phyloP scores from a whole-genome alignment of 495 filamentous ascomycete genomes.

The Tuber brumale region DNA sequence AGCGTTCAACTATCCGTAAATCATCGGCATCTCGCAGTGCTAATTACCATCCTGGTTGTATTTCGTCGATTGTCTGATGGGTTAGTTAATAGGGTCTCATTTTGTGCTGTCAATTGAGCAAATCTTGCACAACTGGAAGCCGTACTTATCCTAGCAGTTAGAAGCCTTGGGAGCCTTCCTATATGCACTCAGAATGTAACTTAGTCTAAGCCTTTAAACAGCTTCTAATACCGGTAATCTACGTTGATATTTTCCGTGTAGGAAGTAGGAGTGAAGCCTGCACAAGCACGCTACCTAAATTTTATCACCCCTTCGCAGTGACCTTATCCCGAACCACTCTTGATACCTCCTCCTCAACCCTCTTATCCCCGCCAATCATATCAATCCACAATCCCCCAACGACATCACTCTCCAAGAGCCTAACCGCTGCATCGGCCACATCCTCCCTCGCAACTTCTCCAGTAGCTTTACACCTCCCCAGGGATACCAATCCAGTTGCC shows the following conservation, averaged over 20 bases:
- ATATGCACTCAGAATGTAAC: neutral
- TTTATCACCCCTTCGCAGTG: conserved; percentile 50
- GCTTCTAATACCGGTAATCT: neutral
- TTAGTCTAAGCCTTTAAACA: neutral
- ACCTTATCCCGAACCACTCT: conserved; percentile 57
- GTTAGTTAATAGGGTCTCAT: neutral
- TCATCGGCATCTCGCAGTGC: neutral
- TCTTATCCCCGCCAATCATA: conserved; percentile 55
- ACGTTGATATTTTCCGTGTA: neutral
- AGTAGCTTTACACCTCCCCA: conserved; percentile 56
- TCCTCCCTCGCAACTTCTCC: conserved; percentile 59
- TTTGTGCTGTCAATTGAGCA: neutral
- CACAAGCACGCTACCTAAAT: conserved; percentile 43
- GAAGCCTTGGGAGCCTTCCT: neutral
- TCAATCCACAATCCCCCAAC: conserved; percentile 58
- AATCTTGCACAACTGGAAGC: neutral
- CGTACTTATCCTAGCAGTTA: neutral
- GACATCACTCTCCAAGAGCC: conserved; percentile 53
- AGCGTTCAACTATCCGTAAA: neutral
- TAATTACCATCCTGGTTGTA: neutral
- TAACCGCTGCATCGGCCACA: conserved; percentile 62
- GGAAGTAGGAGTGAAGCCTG: neutral
- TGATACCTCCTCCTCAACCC: conserved; percentile 57
- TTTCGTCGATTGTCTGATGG: neutral
- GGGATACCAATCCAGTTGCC: conserved; percentile 54